Conservation (phyloP, 176 grass and related monocot genomes). For the Zoysia pacifica region DNA sequence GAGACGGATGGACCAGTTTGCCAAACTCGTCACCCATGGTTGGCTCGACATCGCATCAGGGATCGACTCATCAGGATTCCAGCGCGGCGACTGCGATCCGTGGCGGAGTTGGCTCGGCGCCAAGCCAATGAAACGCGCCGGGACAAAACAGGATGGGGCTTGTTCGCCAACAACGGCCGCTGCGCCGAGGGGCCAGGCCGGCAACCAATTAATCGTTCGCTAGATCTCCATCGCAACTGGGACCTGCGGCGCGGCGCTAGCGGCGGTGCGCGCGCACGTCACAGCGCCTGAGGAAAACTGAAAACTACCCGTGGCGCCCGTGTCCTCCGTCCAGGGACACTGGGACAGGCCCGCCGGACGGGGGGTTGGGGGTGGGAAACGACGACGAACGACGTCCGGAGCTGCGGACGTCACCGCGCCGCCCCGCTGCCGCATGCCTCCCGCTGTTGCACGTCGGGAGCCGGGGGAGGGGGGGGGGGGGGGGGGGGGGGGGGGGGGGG, state of each 20-base stretch:
- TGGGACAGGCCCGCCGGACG: too few relatives aligned
- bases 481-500: too few relatives aligned
- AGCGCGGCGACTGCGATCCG: not conserved
- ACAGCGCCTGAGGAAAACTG: conserved; percentile 7
- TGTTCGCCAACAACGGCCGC: not conserved
- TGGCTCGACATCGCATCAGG: too few relatives aligned
- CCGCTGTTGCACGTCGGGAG: too few relatives aligned
- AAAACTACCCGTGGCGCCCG: conserved; percentile 22
- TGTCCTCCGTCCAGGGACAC: not conserved
- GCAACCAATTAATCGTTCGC: not conserved
- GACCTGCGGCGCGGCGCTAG: not conserved
- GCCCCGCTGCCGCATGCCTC: too few relatives aligned
- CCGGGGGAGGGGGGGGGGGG: too few relatives aligned
- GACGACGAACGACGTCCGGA: too few relatives aligned
- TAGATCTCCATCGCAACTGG: conserved; percentile 23
- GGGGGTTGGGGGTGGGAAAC: too few relatives aligned
- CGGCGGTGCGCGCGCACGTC: not conserved
- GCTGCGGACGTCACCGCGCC: too few relatives aligned
- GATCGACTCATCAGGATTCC: too few relatives aligned
- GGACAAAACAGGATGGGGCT: conserved; percentile 11
- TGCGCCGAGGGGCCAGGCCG: not conserved
- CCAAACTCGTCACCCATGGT: too few relatives aligned
- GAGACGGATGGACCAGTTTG: not conserved
- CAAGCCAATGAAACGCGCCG: conserved; percentile 2
- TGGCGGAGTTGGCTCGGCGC: not conserved